phyloP scores from a whole-genome alignment of 1,139 yeast species.

The Taphrina populina region DNA sequence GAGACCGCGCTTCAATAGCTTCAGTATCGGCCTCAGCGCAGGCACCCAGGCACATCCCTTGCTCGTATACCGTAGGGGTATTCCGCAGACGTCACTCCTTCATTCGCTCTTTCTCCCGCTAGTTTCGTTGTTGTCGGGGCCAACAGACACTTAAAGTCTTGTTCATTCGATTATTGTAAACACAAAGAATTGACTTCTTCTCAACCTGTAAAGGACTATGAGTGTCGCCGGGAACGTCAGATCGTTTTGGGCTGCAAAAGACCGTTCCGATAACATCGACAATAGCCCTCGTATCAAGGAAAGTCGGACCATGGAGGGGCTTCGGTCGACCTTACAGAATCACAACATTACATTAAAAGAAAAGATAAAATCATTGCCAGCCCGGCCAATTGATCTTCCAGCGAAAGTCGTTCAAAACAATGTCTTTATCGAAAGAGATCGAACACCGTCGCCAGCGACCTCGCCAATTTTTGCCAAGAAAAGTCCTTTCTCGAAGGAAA shows the following conservation, averaged over 20 bases:
- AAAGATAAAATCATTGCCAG: not conserved
- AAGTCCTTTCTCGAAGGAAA: slow-evolving; percentile 2
- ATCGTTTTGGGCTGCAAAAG: slow-evolving; percentile 27
- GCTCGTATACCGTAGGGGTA: no score
- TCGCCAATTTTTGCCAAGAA: not conserved
- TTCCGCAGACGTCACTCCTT: no score
- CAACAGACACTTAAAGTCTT: no score
- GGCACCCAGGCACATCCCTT: no score
- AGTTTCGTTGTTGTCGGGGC: no score
- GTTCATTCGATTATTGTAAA: no score
- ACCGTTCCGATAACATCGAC: slow-evolving; percentile 1
- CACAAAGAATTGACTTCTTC: no score
- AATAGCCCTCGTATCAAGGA: slow-evolving; percentile 13
- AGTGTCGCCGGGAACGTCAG: slow-evolving; percentile 21
- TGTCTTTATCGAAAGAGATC: not conserved
- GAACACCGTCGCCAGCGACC: not conserved
- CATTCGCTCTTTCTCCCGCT: no score
- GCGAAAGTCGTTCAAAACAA: slow-evolving; percentile 3
- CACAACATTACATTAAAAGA: not conserved
- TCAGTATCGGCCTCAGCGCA: no score
- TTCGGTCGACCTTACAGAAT: slow-evolving; percentile 10
- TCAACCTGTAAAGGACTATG: no score
- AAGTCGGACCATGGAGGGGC: slow-evolving; percentile 25
- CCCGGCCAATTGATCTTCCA: slow-evolving; percentile 8
- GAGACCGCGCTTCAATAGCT: no score